Evolutionary conservation across 2,329 filamentous ascomycete genomes (phyloP).

Genomic region (Cordyceps fumosorosea): DNA sequence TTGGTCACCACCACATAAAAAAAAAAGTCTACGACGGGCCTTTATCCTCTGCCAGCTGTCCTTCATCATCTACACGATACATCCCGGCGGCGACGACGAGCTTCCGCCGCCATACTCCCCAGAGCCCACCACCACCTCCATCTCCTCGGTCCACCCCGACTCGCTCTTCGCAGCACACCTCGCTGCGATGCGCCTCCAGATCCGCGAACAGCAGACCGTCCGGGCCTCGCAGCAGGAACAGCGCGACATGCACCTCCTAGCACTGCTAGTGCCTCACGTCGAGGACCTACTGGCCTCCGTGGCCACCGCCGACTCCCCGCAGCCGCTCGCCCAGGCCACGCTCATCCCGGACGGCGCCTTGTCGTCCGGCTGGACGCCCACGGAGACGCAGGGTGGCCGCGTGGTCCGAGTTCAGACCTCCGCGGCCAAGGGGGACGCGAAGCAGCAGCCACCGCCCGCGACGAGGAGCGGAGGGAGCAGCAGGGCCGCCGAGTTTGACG

Average conservation of each 20-base stretch:
- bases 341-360: slow-evolving; percentile 33
- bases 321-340: slow-evolving; percentile 28
- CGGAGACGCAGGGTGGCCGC: slow-evolving; percentile 19
- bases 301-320: slow-evolving; percentile 19
- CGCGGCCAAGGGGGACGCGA: background rate
- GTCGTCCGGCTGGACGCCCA: slow-evolving; percentile 21
- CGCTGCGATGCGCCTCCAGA: slow-evolving; percentile 24
- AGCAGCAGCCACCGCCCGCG: no score
- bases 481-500: slow-evolving; percentile 27
- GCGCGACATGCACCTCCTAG: slow-evolving; percentile 27
- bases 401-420: slow-evolving; percentile 20
- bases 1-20: no score
- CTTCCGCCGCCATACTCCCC: slow-evolving; percentile 6
- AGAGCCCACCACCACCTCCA: background rate
- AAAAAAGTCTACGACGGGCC: no score
- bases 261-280: slow-evolving; percentile 29
- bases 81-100: background rate
- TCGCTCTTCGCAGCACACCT: slow-evolving; percentile 23
- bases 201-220: slow-evolving; percentile 23
- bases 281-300: slow-evolving; percentile 30
- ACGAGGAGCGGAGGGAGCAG: background rate
- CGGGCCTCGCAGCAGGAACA: slow-evolving; percentile 22
- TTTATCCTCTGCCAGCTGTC: background rate
- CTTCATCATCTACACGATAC: no score
- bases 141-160: background rate